phyloP scores from a whole-genome alignment of 192 early-diverging fungal genomes.

The Coemansia sp. region DNA sequence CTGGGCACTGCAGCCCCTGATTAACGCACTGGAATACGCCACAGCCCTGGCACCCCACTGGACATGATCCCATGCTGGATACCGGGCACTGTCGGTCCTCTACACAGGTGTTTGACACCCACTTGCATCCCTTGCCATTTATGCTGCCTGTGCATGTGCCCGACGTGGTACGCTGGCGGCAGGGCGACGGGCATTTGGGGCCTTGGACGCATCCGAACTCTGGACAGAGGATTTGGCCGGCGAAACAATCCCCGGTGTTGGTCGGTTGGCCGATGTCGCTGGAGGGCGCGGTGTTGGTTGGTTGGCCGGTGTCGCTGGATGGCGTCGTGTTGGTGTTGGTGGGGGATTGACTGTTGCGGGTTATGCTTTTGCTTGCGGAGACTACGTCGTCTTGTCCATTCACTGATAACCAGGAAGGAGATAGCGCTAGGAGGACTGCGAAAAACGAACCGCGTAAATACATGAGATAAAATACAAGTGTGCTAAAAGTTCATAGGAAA shows the following conservation, averaged over 20 bases:
- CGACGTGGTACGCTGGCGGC: not conserved
- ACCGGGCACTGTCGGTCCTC: slow-evolving; percentile 30
- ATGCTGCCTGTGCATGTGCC: slow-evolving; percentile 14
- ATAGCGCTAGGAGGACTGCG: slow-evolving; percentile 6
- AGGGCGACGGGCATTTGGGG: not conserved
- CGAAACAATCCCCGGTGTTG: not conserved
- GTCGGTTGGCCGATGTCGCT: not conserved
- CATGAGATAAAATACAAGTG: not conserved
- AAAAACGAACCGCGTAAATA: not conserved
- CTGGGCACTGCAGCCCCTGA: slow-evolving; percentile 25
- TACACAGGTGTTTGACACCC: slow-evolving; percentile 26
- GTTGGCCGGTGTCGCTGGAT: not conserved
- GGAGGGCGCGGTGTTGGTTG: not conserved
- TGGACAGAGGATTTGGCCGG: slow-evolving; percentile 27
- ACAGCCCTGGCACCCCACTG: slow-evolving; percentile 29
- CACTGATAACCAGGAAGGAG: not conserved
- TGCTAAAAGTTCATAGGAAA: too few species aligned
- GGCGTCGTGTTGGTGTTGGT: not conserved
- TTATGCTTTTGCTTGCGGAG: not conserved
- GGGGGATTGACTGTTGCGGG: not conserved
- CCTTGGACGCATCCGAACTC: slow-evolving; percentile 37
- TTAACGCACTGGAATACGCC: slow-evolving; percentile 34
- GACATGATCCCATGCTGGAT: slow-evolving; percentile 15
- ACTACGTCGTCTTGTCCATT: not conserved
- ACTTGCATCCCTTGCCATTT: slow-evolving; percentile 40